Conservation (phyloP, 2,329 filamentous ascomycete species). For the Shiraia bambusicola region DNA sequence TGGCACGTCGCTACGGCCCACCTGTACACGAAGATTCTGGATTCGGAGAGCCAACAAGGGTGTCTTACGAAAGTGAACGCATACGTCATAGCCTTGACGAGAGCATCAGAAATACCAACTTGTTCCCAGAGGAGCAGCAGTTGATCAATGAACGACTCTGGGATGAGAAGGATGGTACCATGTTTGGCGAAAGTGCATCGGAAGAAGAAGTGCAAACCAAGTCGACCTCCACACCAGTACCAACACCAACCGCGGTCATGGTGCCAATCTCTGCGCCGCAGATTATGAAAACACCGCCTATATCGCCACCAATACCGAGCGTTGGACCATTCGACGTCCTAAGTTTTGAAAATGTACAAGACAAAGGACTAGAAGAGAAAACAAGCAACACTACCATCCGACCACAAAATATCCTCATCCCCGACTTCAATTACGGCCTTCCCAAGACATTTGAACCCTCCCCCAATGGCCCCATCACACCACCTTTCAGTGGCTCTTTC, state of each 20-base stretch:
- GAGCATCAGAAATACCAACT: constrained; percentile 19
- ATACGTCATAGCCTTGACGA: constrained; percentile 30
- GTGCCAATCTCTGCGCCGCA: constrained; percentile 2
- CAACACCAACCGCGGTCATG: constrained; percentile 5
- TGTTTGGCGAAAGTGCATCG: constrained; percentile 22
- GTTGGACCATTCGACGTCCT: constrained; percentile 13
- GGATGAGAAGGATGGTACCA: constrained; percentile 24
- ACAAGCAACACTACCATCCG: constrained; percentile 35
- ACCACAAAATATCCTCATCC: constrained; percentile 26
- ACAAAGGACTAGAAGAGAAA: constrained; percentile 35
- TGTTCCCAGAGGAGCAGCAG: constrained; percentile 17
- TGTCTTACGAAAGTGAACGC: constrained; percentile 26
- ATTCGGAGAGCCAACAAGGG: constrained; percentile 25
- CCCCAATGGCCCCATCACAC: constrained; percentile 3
- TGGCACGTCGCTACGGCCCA: constrained; percentile 26
- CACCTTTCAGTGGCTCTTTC: constrained; percentile 3
- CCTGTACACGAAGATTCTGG: constrained; percentile 42
- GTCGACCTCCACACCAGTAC: constrained; percentile 3
- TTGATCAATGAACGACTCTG: constrained; percentile 27
- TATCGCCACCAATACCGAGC: constrained; percentile 3
- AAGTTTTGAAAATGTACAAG: constrained; percentile 12
- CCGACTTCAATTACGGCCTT: constrained; percentile 22
- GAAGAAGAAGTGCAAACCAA: constrained; percentile 16
- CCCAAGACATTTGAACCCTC: constrained; percentile 17
- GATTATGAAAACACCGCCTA: constrained; percentile 1